These are phyloP conservation scores for Cinnamomum micranthum DNA, from an alignment of 164 flowering plant genomes.

Conservation along the genomic window DNA sequence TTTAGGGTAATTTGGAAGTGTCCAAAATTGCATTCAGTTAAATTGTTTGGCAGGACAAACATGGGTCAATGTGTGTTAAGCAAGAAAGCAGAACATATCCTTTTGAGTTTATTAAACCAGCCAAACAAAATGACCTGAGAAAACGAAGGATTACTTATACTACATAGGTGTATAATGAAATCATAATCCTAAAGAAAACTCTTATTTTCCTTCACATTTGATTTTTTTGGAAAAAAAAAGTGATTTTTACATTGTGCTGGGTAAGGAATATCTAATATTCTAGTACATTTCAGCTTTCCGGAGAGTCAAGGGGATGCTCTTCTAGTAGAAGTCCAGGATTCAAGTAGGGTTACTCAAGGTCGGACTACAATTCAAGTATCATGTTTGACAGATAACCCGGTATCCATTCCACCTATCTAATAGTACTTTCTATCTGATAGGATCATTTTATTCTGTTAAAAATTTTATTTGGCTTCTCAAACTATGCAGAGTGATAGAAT, in stretches of 20 bases:
- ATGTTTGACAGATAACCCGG: constrained; percentile 63
- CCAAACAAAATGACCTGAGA: background rate
- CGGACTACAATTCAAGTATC: constrained; percentile 66
- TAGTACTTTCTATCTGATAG: background rate
- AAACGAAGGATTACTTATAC: background rate
- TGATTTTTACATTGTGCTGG: background rate
- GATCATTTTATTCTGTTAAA: background rate
- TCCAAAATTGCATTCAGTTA: background rate
- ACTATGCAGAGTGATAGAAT: constrained; percentile 60
- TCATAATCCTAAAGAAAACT: too few relatives aligned
- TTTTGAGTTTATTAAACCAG: background rate
- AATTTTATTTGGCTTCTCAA: background rate
- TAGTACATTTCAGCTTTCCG: constrained; percentile 52
- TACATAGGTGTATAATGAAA: background rate
- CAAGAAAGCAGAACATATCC: too few relatives aligned
- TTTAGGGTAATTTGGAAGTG: background rate
- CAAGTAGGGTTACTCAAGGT: constrained; percentile 52
- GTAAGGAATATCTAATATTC: background rate
- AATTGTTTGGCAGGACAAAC: background rate
- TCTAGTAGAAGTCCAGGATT: constrained; percentile 61
- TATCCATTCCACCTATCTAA: constrained; percentile 26
- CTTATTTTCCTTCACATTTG: too few relatives aligned
- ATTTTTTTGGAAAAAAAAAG: too few relatives aligned
- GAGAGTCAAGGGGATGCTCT: constrained; percentile 81
- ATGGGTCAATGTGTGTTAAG: background rate